Percentiles rank a stretch among this genome's conserved stretches.
Conservation (phyloP, 805 yeast species). For the Candida wancherniae region DNA sequence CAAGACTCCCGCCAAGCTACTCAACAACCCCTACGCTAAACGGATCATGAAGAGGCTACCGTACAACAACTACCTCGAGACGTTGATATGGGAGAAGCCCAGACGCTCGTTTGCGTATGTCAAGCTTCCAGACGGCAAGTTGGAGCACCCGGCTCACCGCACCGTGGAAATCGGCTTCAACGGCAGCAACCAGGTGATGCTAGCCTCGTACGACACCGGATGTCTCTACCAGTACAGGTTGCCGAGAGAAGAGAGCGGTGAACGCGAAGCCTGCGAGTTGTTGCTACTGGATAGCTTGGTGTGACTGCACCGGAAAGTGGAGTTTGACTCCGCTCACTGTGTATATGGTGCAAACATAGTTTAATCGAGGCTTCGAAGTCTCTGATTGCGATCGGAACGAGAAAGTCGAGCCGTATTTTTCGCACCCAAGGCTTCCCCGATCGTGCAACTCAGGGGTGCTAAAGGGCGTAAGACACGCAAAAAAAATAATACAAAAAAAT, state of each 20-base stretch:
- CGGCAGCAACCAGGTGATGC: constrained; percentile 26
- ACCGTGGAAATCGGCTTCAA: constrained; percentile 37
- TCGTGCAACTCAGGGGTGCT: no score
- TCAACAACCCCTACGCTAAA: constrained; percentile 35
- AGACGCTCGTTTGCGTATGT: constrained; percentile 39
- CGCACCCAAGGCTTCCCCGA: no score
- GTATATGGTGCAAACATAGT: no score
- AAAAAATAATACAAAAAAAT: no score
- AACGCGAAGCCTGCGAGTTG: constrained; percentile 29
- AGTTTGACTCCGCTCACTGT: constrained; percentile 17
- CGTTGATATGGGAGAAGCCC: constrained; percentile 40
- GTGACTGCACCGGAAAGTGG: not conserved
- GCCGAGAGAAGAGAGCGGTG: constrained; percentile 22
- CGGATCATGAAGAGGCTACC: constrained; percentile 36
- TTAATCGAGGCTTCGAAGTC: no score
- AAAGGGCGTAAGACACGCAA: no score
- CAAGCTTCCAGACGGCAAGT: constrained; percentile 29
- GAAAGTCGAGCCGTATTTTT: no score
- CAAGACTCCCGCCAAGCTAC: constrained; percentile 23
- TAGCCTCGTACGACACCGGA: constrained; percentile 37
- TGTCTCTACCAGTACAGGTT: constrained; percentile 35
- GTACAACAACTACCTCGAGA: constrained; percentile 37
- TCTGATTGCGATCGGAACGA: no score
- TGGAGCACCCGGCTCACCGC: constrained; percentile 5
- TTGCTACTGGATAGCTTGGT: constrained; percentile 23